Base-by-base conservation (phyloP, 768 basidiomycete species). In the Russula brevipes region DNA sequence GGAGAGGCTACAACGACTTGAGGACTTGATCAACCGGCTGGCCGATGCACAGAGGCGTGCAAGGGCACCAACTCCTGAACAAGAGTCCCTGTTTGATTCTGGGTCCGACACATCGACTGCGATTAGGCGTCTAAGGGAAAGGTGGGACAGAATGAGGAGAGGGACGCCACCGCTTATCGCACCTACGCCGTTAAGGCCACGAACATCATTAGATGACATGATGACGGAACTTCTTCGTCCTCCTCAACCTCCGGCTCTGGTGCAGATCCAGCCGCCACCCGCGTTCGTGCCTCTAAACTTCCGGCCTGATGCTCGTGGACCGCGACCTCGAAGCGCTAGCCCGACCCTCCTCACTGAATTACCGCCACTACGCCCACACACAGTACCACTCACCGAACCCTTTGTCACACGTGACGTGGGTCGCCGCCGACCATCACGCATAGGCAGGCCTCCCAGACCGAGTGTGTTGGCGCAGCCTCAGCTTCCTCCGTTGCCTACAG, bases 181-280 rank as follows among this genome's bases (percentile, higher is more conserved):
- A 9, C 78, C 83, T 5, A 71, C 78, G 5, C 79, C 78, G 6
- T 67, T 71, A 10, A 73, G 69, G n/a, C 63, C 77, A 35, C 82
- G 81, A 8, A 81, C 76, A 4, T 82, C 86, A 0, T 74, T 89
- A 42, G 81, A 82, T 9, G 80, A 86, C 54, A 81, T 83, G 57
- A 72, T 89, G 5, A 81, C 84, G 61, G 83, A 85, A 8, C 78
- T 89, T 39, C 68, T 89, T 33, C 79, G 80, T n/a, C 70, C 82
- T 11, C 77, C 76, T 9, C 74, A 78, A 16, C 73, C 75, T 24
- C 72, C 76, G 1, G 72, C 77, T 5, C 76, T 76, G 16, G 73
- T 74, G 7, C 73, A 74, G 14, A 76, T 81, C 16, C 76, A 80
- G 52, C 74, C 72, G 2, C 81, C 86, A 12, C 86, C 87, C 0